Evolutionary conservation across 495 filamentous ascomycete genomes (phyloP).

Genomic region (Hypoxylon rickii): DNA sequence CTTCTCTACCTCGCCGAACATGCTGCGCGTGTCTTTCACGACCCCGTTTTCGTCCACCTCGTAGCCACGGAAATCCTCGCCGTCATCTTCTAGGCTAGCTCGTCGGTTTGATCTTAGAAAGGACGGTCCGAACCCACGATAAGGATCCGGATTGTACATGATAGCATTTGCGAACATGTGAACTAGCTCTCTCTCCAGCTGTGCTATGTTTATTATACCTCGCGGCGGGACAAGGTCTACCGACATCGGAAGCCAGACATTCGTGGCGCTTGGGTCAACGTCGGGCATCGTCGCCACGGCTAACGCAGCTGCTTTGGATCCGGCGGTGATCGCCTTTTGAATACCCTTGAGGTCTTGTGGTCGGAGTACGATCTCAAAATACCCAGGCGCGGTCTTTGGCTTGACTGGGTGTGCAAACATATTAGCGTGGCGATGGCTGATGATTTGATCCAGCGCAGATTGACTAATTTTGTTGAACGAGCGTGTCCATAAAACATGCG

Average conservation of each 20-base stretch:
- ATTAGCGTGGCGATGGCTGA: conserved; percentile 82
- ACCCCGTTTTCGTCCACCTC: conserved; percentile 76
- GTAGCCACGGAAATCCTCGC: conserved; percentile 53
- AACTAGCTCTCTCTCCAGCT: conserved; percentile 93
- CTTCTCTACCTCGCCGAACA: conserved; percentile 78
- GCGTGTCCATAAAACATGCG: conserved; percentile 70
- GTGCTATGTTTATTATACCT: conserved; percentile 90
- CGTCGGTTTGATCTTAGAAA: conserved; percentile 50
- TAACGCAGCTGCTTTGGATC: conserved; percentile 71
- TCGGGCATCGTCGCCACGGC: conserved; percentile 58
- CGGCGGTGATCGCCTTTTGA: conserved; percentile 74
- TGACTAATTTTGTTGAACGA: conserved; percentile 77
- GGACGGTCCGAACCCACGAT: conserved; percentile 66
- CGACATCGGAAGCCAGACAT: conserved; percentile 67
- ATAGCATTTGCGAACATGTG: conserved; percentile 97
- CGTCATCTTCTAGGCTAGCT: conserved; percentile 39
- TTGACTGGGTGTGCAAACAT: conserved; percentile 84
- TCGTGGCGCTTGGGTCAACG: conserved; percentile 51
- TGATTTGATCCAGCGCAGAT: conserved; percentile 83
- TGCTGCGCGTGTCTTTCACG: conserved; percentile 78
- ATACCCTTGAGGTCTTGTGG: conserved; percentile 91
- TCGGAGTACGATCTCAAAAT: conserved; percentile 80
- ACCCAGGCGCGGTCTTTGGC: conserved; percentile 84
- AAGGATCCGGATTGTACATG: conserved; percentile 88
- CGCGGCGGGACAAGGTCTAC: conserved; percentile 82